Percentiles rank a stretch among this genome's conserved stretches.
Conservation (phyloP, 176 grass and related monocot species). For the Oryza punctata region DNA sequence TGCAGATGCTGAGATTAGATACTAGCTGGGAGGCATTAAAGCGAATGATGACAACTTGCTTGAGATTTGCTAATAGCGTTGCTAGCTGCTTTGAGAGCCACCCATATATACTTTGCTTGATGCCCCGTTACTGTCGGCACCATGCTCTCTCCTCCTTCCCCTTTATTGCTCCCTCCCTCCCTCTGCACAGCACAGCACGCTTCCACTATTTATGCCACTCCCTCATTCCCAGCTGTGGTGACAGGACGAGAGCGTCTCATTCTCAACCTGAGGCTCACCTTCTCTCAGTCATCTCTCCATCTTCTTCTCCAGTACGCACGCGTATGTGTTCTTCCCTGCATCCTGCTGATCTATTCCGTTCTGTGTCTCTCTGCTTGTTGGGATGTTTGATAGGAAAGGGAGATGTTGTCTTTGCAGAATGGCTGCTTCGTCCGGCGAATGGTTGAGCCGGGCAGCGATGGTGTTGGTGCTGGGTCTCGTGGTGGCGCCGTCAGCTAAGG, state of each 20-base stretch:
- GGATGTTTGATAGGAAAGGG: not conserved
- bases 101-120: constrained; percentile 54
- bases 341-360: not conserved
- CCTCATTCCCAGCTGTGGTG: not conserved
- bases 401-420: constrained; percentile 19
- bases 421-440: constrained; percentile 18
- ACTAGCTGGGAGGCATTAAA: constrained; percentile 26
- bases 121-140: constrained; percentile 46
- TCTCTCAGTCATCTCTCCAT: not conserved
- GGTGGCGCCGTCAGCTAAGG: constrained; percentile 3
- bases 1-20: not conserved
- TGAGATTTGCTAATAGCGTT: constrained; percentile 13
- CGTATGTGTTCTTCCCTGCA: not conserved
- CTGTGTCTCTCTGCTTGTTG: not conserved
- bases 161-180: constrained; percentile 26
- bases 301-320: not conserved
- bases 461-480: constrained; percentile 27
- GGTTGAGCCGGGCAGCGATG: constrained; percentile 14
- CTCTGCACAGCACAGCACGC: not conserved
- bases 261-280: constrained; percentile 25
- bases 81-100: constrained; percentile 11
- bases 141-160: not conserved
- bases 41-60: not conserved
- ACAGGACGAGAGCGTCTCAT: constrained; percentile 10
- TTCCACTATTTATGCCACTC: constrained; percentile 45